Conservation (phyloP, 2,329 filamentous ascomycete species). For the Paracorniculantispora psalliotae region DNA sequence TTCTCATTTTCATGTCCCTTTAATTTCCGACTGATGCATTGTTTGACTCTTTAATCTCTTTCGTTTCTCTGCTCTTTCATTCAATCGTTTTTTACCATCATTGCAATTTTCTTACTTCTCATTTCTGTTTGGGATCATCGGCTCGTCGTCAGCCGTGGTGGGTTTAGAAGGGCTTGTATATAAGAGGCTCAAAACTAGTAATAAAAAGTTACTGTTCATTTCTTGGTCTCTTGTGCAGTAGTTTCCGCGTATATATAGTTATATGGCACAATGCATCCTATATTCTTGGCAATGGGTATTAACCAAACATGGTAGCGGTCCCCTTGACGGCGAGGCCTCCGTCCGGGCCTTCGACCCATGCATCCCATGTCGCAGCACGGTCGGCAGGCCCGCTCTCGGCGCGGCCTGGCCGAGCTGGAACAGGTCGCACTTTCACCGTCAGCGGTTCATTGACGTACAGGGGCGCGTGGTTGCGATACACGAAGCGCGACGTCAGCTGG, state of each 20-base stretch:
- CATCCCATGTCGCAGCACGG: slow-evolving; percentile 43
- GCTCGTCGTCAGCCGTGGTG: background rate
- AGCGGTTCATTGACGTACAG: slow-evolving; percentile 70
- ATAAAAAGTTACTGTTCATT: background rate
- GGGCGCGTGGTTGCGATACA: slow-evolving; percentile 78
- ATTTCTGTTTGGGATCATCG: background rate
- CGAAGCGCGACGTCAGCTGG: slow-evolving; percentile 48
- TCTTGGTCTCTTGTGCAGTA: background rate
- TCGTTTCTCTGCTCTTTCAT: background rate
- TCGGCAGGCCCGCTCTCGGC: slow-evolving; percentile 28
- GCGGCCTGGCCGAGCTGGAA: slow-evolving; percentile 18
- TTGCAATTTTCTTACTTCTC: background rate
- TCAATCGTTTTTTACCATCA: background rate
- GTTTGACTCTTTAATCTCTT: background rate
- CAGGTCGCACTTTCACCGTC: slow-evolving; percentile 59
- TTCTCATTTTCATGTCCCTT: slow-evolving; percentile 17
- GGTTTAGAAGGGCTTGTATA: background rate
- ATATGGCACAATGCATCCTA: background rate
- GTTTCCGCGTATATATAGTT: background rate
- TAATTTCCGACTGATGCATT: background rate
- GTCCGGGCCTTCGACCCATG: slow-evolving; percentile 60
- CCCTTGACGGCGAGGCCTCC: slow-evolving; percentile 63
- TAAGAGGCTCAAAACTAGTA: background rate
- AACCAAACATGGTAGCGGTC: slow-evolving; percentile 27
- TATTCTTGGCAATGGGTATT: background rate